Evolutionary conservation across 805 yeast species (phyloP).

Genomic region (Huiozyma sinensis): DNA sequence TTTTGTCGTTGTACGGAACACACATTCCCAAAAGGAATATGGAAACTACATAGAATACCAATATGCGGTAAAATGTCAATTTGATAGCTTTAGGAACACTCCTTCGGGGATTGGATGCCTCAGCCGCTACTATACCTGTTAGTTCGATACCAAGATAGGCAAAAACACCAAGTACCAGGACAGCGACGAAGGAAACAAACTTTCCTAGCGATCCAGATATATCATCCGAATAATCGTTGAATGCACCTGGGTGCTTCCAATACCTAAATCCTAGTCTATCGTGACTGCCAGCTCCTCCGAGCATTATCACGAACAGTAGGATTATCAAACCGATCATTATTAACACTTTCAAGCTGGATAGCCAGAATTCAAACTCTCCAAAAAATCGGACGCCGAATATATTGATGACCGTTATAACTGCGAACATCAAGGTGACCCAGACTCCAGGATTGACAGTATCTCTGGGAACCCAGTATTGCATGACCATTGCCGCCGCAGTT

Average conservation of each 20-base stretch:
- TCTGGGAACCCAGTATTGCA: conserved; percentile 35
- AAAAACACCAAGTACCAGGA: conserved; percentile 47
- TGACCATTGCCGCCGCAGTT: conserved; percentile 40
- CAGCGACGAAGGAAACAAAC: conserved; percentile 54
- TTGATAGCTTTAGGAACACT: conserved; percentile 62
- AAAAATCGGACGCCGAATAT: conserved; percentile 40
- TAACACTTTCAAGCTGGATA: conserved; percentile 35
- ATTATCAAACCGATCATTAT: conserved; percentile 42
- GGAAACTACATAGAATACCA: conserved; percentile 44
- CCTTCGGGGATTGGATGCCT: conserved; percentile 39
- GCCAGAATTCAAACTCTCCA: conserved; percentile 40
- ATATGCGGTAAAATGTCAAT: conserved; percentile 57
- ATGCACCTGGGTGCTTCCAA: conserved; percentile 46
- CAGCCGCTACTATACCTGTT: conserved; percentile 65
- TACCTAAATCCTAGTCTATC: conserved; percentile 37
- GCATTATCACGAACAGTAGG: conserved; percentile 35
- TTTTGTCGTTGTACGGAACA: conserved; percentile 40
- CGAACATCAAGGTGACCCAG: conserved; percentile 37
- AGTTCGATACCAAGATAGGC: conserved; percentile 47
- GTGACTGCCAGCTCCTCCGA: conserved; percentile 31
- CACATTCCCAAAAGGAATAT: conserved; percentile 48
- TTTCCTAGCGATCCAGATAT: conserved; percentile 3
- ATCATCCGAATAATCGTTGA: conserved; percentile 43
- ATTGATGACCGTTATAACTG: conserved; percentile 34
- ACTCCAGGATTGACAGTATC: conserved; percentile 29